These are phyloP conservation scores for Venturia effusa DNA, from an alignment of 2,329 filamentous ascomycete genomes.

Conservation along the genomic window DNA sequence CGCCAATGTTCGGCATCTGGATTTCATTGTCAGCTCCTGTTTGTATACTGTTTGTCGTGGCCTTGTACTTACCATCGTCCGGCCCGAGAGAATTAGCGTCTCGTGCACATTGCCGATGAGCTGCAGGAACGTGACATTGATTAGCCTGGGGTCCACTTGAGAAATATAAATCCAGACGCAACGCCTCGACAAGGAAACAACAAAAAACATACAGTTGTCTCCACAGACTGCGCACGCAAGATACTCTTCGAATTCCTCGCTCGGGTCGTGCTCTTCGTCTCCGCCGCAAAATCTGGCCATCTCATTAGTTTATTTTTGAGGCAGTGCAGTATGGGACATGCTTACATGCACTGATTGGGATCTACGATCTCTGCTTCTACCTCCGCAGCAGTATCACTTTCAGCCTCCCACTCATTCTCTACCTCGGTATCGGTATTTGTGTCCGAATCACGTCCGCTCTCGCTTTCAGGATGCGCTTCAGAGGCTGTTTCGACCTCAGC, in stretches of 20 bases:
- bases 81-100: constrained; percentile 52
- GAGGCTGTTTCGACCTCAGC: constrained; percentile 23
- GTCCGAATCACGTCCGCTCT: constrained; percentile 26
- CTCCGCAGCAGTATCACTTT: constrained; percentile 44
- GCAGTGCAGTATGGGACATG: constrained; percentile 14
- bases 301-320: neutral
- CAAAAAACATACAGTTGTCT: constrained; percentile 60
- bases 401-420: constrained; percentile 43
- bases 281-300: constrained; percentile 65
- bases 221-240: constrained; percentile 68
- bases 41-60: constrained; percentile 12
- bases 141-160: constrained; percentile 27
- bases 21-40: constrained; percentile 16
- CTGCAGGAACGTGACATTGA: constrained; percentile 42
- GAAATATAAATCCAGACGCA: neutral
- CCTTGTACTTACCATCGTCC: constrained; percentile 48
- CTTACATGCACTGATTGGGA: constrained; percentile 55
- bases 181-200: neutral
- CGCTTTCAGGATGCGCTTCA: constrained; percentile 22
- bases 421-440: constrained; percentile 42
- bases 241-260: constrained; percentile 69
- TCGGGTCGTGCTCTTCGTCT: constrained; percentile 72
- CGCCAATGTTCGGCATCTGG: constrained; percentile 51
- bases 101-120: constrained; percentile 82
- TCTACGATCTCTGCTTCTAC: constrained; percentile 43